Evolutionary conservation across 306 rosid species (phyloP).

Genomic region (Abrus pulchellus): DNA sequence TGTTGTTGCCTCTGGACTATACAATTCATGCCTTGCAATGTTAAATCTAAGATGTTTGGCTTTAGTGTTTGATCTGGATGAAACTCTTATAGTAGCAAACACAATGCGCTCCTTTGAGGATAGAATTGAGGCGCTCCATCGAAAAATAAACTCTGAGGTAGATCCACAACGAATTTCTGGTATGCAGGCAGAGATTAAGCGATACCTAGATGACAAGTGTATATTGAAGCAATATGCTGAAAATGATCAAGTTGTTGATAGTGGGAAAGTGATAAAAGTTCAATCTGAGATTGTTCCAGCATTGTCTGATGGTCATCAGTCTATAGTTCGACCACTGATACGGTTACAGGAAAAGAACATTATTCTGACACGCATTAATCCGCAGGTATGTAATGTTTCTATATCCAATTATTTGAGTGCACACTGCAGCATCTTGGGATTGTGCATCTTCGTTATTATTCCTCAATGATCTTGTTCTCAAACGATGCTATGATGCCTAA

Average conservation of each 20-base stretch:
- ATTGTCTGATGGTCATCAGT: slow-evolving; percentile 71
- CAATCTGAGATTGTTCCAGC: slow-evolving; percentile 85
- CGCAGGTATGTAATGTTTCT: slow-evolving; percentile 64
- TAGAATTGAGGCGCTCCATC: slow-evolving; percentile 82
- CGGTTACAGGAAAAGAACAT: slow-evolving; percentile 83
- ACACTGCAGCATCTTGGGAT: neutral
- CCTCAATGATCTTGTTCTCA: neutral
- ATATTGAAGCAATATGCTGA: slow-evolving; percentile 86
- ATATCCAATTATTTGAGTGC: slow-evolving; percentile 13
- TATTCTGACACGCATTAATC: slow-evolving; percentile 92
- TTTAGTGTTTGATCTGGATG: slow-evolving; percentile 93
- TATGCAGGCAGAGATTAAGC: slow-evolving; percentile 80
- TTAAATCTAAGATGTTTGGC: slow-evolving; percentile 89
- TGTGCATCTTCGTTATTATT: slow-evolving; percentile 10
- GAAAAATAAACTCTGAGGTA: slow-evolving; percentile 74
- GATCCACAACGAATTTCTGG: slow-evolving; percentile 78
- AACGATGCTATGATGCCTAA: neutral
- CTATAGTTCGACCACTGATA: slow-evolving; percentile 77
- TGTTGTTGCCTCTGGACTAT: slow-evolving; percentile 72
- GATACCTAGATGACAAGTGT: slow-evolving; percentile 81
- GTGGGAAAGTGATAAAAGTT: slow-evolving; percentile 77
- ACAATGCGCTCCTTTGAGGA: slow-evolving; percentile 96
- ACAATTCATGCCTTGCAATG: slow-evolving; percentile 84
- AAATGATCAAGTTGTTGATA: slow-evolving; percentile 83
- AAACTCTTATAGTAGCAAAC: slow-evolving; percentile 89